Evolutionary conservation across 2,329 filamentous ascomycete genomes (phyloP), one percentile per base, ranked within the genome.

Genomic region (Fusarium sp.): DNA sequence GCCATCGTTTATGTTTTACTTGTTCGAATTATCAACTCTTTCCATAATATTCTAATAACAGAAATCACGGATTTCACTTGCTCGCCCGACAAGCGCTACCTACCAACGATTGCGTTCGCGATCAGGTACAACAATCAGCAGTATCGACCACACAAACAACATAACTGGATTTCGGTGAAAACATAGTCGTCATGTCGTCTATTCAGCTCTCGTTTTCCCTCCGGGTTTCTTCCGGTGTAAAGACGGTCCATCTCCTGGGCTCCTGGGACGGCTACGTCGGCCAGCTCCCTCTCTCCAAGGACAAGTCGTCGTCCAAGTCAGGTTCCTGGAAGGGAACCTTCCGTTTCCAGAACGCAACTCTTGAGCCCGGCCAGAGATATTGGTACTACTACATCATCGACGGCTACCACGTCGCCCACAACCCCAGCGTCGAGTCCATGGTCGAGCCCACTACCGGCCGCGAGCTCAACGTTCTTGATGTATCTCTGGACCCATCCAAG

Each of bases 351-450:
- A 93, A 93, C 82, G 86, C 91, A 73, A 96, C 94, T 70, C 90
- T 98, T 80, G 92, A 96, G 88, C 89, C 94, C 79, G 95, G 96
- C 83, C 92, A 94, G 83, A 93, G 96, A 83, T 98, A 98, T 91
- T 99, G 97, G 97, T 99, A 98, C 92, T 99, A 99, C 91, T 99
- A 98, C 90, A 98, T 98, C 91, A 97, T 98, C 85, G 97, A 99
- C 84, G 97, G 97, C 79, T 98, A 98, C 91, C 95, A 98, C 85
- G 93, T 97, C 84, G 95, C 95, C 72, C 96, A 98, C 90, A 97
- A 98, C 87, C 95, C 96, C 78, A 94, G 94, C 84, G 92, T 95
- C 83, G 88, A 93, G 81, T 96, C 93, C 82, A 97, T 94, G 82
- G 93, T 94, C 77, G 97, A 99, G 89, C 95, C 96, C 82, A 98